phyloP scores from a whole-genome alignment of 2,329 filamentous ascomycete species.

The Ceratocystis alfenasii region DNA sequence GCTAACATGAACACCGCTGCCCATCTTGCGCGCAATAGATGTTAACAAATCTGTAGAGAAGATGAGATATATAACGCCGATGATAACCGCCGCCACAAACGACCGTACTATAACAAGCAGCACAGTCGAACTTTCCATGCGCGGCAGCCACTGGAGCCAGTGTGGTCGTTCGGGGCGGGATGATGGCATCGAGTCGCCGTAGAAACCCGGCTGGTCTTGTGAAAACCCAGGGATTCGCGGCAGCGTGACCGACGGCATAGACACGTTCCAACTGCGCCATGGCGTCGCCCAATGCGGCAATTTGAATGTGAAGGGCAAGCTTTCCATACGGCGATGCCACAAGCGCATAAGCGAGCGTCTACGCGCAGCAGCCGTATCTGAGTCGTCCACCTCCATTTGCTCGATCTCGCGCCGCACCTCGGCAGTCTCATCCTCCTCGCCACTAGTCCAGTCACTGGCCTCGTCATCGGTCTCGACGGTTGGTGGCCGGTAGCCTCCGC shows the following conservation, averaged over 20 bases:
- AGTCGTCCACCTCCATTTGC: constrained; percentile 77
- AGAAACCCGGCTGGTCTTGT: constrained; percentile 8
- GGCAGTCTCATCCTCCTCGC: constrained; percentile 43
- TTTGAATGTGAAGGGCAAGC: constrained; percentile 36
- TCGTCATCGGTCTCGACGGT: constrained; percentile 71
- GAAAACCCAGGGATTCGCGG: constrained; percentile 30
- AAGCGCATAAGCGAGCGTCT: constrained; percentile 31
- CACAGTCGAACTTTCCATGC: constrained; percentile 31
- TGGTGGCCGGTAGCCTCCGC: constrained; percentile 59
- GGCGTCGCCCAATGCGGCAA: constrained; percentile 44
- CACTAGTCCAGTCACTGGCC: constrained; percentile 41
- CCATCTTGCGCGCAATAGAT: constrained; percentile 48
- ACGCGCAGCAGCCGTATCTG: constrained; percentile 44
- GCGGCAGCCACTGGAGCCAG: constrained; percentile 22
- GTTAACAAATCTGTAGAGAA: constrained; percentile 78
- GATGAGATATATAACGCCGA: constrained; percentile 68
- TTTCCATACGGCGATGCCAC: constrained; percentile 19
- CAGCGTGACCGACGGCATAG: constrained; percentile 38
- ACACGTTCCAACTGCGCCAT: constrained; percentile 37
- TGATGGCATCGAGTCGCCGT: constrained; percentile 19
- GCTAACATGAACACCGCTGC: constrained; percentile 59
- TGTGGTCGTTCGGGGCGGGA: constrained; percentile 13
- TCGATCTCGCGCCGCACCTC: constrained; percentile 71
- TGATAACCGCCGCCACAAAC: constrained; percentile 61
- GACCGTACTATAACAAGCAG: constrained; percentile 59